These are phyloP conservation scores for Pseudevernia furfuracea DNA, from an alignment of 495 filamentous ascomycete genomes.

Conservation along the genomic window DNA sequence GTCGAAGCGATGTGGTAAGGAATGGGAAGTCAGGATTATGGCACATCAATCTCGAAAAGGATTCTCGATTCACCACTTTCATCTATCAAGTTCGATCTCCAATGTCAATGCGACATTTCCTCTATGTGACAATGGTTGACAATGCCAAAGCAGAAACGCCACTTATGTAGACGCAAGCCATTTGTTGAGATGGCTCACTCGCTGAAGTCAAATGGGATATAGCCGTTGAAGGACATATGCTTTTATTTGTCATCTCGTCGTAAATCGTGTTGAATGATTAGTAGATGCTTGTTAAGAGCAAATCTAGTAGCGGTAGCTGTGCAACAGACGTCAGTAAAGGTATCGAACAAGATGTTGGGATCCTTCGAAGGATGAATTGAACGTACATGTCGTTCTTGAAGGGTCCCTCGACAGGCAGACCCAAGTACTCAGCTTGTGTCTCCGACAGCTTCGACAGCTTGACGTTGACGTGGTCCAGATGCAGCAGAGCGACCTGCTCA, in stretches of 20 bases:
- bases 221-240: constrained; percentile 61
- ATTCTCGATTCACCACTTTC: not conserved
- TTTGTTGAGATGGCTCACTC: constrained; percentile 16
- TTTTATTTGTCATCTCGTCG: constrained; percentile 52
- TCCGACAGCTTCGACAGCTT: constrained; percentile 78
- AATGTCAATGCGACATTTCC: not conserved
- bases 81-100: not conserved
- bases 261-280: constrained; percentile 54
- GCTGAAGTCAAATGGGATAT: constrained; percentile 24
- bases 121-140: constrained; percentile 21
- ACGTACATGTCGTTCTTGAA: constrained; percentile 79
- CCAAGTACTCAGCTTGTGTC: constrained; percentile 90
- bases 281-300: constrained; percentile 11
- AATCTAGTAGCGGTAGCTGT: constrained; percentile 42
- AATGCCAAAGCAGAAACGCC: constrained; percentile 16
- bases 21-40: not conserved
- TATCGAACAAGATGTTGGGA: constrained; percentile 14
- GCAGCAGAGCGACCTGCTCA: constrained; percentile 92
- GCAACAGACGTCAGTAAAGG: not conserved
- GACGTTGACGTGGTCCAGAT: constrained; percentile 89
- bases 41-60: not conserved
- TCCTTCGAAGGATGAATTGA: not conserved
- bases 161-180: not conserved
- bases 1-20: not conserved
- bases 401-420: constrained; percentile 73